Base-by-base conservation (phyloP, 306 rosid genomes). In the Vachellia collinsii region DNA sequence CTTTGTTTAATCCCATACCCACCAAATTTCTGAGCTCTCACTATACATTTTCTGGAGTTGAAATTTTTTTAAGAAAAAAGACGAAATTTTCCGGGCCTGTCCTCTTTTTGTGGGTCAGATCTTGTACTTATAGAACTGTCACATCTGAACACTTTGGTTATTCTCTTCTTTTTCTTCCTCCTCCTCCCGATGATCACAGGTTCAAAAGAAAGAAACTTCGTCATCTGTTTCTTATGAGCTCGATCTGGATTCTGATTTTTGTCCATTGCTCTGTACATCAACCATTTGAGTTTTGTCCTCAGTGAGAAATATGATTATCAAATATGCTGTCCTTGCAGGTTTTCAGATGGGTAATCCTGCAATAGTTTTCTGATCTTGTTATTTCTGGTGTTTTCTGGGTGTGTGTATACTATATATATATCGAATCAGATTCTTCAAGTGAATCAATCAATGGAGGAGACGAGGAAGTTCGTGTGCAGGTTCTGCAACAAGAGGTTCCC, bases 51-150 rank as follows among this genome's bases (percentile, higher is more conserved):
- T 7, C 23, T 53, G 51, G 17, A 1, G 17, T 39, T 39, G 17
- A 77, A 77, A 36, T 14, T 4, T 50, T 6, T 3, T 17, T 17
- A 29, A 64, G 14, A 66, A 66, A 29, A 67, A 81, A 23, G 80
- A 77, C 76, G 81, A 72, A 86, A 89, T 75, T 86, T 72, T 58
- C 74, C 84, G 90, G 84, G 89, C 44, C 80, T 85, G 79, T 77
- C 53, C 67, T 68, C 8, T 81, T 78, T 53, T 61, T 86, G 83
- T 86, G 94, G 93, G 90, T 94, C 90, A 86, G 94, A 93, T 91
- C 92, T 90, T 91, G 91, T 86, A 87, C 96, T 85, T 71, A 61
- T 47, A 59, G 86, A 87, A 83, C 93, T 90, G 88, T 92, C 97
- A 89, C 94, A 89, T 89, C 97, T 84, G 86, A 85, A 81, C 88